Evolutionary conservation across 2,329 filamentous ascomycete species (phyloP).

Genomic region (Aspergillus tubingensis): DNA sequence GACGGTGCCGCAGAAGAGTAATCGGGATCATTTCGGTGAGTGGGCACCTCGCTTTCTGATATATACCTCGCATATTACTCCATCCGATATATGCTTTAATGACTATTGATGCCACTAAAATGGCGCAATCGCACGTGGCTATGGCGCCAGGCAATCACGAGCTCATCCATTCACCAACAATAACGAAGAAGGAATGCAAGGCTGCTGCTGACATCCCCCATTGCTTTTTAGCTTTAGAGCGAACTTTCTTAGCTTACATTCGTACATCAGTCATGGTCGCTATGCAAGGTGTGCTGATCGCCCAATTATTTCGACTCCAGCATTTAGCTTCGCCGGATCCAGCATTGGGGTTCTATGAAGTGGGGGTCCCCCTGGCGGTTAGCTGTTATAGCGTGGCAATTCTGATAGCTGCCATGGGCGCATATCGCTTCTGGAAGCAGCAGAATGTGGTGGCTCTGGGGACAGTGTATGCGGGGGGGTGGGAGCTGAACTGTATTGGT

Average conservation of each 20-base stretch:
- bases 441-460: conserved; percentile 61
- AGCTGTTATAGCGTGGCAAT: conserved; percentile 55
- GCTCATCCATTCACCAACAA: neutral
- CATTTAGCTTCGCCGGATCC: conserved; percentile 22
- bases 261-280: conserved; percentile 70
- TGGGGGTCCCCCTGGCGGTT: conserved; percentile 61
- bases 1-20: conserved; percentile 42
- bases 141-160: neutral
- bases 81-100: neutral
- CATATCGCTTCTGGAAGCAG: conserved; percentile 61
- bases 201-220: neutral
- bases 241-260: conserved; percentile 73
- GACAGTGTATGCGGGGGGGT: conserved; percentile 59
- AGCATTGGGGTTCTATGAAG: conserved; percentile 59
- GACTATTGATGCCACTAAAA: neutral
- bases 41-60: neutral
- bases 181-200: neutral
- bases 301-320: conserved; percentile 68
- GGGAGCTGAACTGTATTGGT: conserved; percentile 58
- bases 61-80: neutral
- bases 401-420: conserved; percentile 55
- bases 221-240: conserved; percentile 62
- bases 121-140: conserved; percentile 8
- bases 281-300: conserved; percentile 65
- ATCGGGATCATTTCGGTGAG: conserved; percentile 47